Percentiles rank a stretch among this genome's conserved stretches.
Evolutionary conservation across 1,139 yeast genomes (phyloP).

Genomic region (Scheffersomyces parashehatae): DNA sequence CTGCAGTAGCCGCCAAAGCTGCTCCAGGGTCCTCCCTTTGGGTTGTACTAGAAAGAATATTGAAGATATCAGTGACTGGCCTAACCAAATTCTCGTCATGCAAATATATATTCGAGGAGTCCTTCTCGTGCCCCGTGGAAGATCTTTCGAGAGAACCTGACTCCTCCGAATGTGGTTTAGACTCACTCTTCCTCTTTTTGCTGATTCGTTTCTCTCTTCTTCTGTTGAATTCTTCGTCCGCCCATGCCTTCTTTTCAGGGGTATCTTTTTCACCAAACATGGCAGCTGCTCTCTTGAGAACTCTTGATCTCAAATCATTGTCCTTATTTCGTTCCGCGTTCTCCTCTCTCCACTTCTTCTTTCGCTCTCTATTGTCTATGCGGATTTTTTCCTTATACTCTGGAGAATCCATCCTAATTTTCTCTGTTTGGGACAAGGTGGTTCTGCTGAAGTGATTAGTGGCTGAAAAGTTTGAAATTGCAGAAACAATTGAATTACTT

Average conservation of each 20-base stretch:
- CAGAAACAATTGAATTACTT: constrained; percentile 30
- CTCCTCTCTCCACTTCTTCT: constrained; percentile 87
- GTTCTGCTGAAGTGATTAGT: constrained; percentile 16
- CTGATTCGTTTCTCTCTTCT: constrained; percentile 62
- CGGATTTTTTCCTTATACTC: constrained; percentile 60
- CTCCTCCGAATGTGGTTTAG: constrained; percentile 1
- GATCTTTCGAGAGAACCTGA: background rate
- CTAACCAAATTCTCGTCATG: constrained; percentile 25
- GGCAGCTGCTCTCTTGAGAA: constrained; percentile 66
- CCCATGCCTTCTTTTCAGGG: constrained; percentile 65
- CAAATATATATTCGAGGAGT: constrained; percentile 5
- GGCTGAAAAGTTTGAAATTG: constrained; percentile 28
- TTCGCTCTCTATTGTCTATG: constrained; percentile 78
- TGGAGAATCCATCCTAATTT: constrained; percentile 30
- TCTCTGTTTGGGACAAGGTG: constrained; percentile 20
- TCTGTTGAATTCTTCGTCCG: constrained; percentile 67
- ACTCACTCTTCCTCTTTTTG: constrained; percentile 19
- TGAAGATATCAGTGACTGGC: constrained; percentile 36
- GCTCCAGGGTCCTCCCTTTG: constrained; percentile 37
- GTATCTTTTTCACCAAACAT: constrained; percentile 66
- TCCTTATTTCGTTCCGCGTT: constrained; percentile 83
- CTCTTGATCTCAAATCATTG: constrained; percentile 78
- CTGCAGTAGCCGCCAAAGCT: constrained; percentile 42
- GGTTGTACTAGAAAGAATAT: constrained; percentile 36
- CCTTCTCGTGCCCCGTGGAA: constrained; percentile 4